Evolutionary conservation across 805 yeast genomes (phyloP).

Genomic region (Scheffersomyces coipomensis): DNA sequence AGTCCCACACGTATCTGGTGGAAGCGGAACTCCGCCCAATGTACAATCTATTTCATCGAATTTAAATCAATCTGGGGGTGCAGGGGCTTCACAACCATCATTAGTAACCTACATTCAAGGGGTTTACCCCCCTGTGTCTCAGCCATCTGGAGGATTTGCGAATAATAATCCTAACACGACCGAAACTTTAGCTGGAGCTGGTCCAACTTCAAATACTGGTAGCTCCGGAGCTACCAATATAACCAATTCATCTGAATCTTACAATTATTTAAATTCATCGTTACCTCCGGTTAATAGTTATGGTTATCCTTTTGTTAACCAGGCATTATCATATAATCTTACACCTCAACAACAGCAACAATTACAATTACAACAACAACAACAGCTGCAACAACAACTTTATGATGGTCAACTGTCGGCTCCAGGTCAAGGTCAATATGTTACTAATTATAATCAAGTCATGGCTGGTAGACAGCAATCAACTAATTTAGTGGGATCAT

Average conservation of each 20-base stretch:
- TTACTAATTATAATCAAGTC: not conserved
- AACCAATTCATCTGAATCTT: not conserved
- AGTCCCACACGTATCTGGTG: not conserved
- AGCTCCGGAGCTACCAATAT: slow-evolving; percentile 1
- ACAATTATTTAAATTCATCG: slow-evolving; percentile 2
- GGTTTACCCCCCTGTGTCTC: not conserved
- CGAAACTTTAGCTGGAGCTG: not conserved
- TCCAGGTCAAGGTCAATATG: not conserved
- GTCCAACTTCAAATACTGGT: not conserved
- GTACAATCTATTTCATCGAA: not conserved
- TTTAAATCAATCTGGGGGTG: not conserved
- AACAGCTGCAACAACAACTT: not conserved
- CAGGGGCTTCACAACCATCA: not conserved
- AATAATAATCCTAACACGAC: not conserved
- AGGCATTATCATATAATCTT: not conserved
- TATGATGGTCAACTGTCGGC: not conserved
- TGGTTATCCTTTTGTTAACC: not conserved
- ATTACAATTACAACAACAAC: not conserved
- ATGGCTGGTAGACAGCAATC: slow-evolving; percentile 8
- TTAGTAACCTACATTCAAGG: not conserved
- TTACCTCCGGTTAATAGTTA: slow-evolving; percentile 1
- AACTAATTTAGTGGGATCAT: too few relatives aligned
- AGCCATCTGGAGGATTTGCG: not conserved
- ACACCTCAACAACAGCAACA: slow-evolving; percentile 1
- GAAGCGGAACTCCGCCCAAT: not conserved